Base-by-base conservation (phyloP, 148 eudicot species). In the Fallopia convolvulus region DNA sequence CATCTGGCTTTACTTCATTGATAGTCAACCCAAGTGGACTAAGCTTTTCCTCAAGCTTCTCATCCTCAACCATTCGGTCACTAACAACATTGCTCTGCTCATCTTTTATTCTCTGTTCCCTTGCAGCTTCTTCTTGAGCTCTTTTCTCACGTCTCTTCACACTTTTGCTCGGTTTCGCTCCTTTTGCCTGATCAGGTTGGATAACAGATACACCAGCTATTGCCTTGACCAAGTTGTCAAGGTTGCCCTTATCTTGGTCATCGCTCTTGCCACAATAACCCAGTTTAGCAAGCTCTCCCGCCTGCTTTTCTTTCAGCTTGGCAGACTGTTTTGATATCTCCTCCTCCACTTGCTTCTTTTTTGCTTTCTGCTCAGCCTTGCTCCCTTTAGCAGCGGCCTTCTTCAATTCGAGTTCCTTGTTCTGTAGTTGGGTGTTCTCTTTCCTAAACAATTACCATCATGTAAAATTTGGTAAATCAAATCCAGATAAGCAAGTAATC, bases 361-460 rank as follows among this genome's bases (percentile, higher is more conserved):
- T 91, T 68, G 89, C 86, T 78, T 91, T 91, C 78, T 91, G 95
- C 79, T 91, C 95, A 30, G 92, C 92, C 80, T 91, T 91, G 86
- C 95, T 91, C 70, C 95, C 95, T 85, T 86, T 91, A 58, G 95
- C 95, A 26, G 95, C 95, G 10, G 87, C 89, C 84, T 89, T 91
- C 82, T 91, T 91, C 86, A 91, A 41, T 65, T 84, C 89, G 36
- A 52, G 77, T 83, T 91, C 95, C 77, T 89, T 89, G 87, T 87
- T 82, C 83, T 89, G 95, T 46, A 91, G 83, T 74, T 84, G 79
- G 2, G 75, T 30, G 39, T 81, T 87, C 81, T 91, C 92, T 85
- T 89, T 89, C 89, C 95, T 91, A 83, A 14, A 5, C 20, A 39
- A 36, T 15, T 68, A 17, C 44, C 44, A 68, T 36, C 44, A 1